phyloP scores from a whole-genome alignment of 805 yeast species.

The Debaryomyces maramus region DNA sequence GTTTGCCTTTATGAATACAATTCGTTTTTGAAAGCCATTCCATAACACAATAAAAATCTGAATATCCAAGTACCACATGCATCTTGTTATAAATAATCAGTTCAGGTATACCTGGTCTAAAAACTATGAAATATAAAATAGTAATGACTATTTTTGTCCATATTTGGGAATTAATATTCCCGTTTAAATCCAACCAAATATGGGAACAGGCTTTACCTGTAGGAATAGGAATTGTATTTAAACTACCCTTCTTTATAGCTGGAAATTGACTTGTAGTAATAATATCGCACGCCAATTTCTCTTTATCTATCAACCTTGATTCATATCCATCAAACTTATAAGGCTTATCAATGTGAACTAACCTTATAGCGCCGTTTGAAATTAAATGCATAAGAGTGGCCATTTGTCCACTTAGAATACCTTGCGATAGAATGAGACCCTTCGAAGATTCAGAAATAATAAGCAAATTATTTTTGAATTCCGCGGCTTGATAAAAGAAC shows the following conservation, averaged over 20 bases:
- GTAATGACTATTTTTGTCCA: constrained; percentile 61
- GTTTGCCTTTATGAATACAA: constrained; percentile 31
- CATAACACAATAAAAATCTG: constrained; percentile 30
- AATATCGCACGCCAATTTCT: constrained; percentile 64
- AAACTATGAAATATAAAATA: constrained; percentile 35
- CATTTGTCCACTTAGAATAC: constrained; percentile 63
- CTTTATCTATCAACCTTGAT: constrained; percentile 71
- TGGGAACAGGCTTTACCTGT: constrained; percentile 60
- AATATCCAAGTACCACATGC: constrained; percentile 27
- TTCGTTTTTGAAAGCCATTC: constrained; percentile 44
- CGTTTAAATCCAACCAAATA: constrained; percentile 70
- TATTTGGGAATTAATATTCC: constrained; percentile 54
- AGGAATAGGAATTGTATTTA: constrained; percentile 48
- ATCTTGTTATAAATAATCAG: constrained; percentile 23
- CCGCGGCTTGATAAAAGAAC: constrained; percentile 46
- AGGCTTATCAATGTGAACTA: constrained; percentile 57
- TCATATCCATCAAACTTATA: constrained; percentile 63
- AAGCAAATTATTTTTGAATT: constrained; percentile 44
- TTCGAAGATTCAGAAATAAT: constrained; percentile 45
- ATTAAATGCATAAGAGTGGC: constrained; percentile 59
- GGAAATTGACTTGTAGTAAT: constrained; percentile 30
- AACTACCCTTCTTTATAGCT: not conserved
- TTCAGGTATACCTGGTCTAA: constrained; percentile 38
- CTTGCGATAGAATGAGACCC: constrained; percentile 55
- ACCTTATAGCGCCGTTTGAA: constrained; percentile 38